phyloP scores from a whole-genome alignment of 768 basidiomycete genomes.

The Chiua virens region DNA sequence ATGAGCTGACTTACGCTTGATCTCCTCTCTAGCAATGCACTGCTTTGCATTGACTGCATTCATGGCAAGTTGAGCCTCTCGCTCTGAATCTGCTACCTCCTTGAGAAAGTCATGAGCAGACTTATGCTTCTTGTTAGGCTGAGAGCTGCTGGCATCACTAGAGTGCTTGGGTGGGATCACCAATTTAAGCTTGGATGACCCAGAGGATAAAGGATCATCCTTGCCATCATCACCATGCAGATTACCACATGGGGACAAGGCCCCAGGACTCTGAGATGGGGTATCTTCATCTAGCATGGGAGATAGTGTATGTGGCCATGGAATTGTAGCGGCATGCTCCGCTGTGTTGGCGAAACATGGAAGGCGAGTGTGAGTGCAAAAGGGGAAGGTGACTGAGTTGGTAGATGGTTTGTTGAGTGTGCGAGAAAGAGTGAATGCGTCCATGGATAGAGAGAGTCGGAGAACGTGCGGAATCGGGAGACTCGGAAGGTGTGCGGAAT shows the following conservation, averaged over 20 bases:
- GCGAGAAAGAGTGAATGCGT: too few species aligned
- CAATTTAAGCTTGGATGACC: background rate
- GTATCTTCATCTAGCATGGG: background rate
- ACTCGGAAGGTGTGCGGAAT: too few species aligned
- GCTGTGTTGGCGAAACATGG: too few species aligned
- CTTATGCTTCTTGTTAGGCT: background rate
- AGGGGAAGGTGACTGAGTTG: too few species aligned
- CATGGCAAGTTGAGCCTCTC: background rate
- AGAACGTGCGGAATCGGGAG: too few species aligned
- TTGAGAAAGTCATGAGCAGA: background rate
- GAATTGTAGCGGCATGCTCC: too few species aligned
- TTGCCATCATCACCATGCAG: background rate
- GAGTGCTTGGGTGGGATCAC: background rate
- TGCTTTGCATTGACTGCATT: conserved; percentile 1
- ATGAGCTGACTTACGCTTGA: background rate
- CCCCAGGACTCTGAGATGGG: background rate
- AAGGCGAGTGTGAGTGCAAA: too few species aligned
- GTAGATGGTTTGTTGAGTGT: too few species aligned
- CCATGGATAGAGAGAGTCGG: too few species aligned
- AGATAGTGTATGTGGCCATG: background rate
- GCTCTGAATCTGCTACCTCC: background rate
- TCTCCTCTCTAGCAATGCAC: background rate
- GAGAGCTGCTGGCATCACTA: background rate
- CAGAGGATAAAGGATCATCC: background rate
- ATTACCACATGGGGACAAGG: background rate